Percentiles rank a stretch among this genome's conserved stretches.
Evolutionary conservation across 2,329 filamentous ascomycete genomes (phyloP).

Genomic region (Pseudocercospora macadamiae): DNA sequence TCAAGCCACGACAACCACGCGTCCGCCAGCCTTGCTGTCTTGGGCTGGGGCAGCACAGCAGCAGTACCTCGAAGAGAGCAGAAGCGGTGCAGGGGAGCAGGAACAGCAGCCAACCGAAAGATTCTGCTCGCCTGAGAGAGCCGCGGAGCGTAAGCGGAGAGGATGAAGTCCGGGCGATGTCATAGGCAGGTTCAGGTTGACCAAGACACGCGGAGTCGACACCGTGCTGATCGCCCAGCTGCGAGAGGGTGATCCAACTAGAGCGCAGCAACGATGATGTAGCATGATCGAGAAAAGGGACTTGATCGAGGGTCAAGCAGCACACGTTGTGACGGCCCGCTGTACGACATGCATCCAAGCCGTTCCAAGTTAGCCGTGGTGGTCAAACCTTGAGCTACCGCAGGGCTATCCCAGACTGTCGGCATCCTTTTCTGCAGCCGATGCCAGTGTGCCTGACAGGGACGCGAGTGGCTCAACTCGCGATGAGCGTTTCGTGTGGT

Average conservation of each 20-base stretch:
- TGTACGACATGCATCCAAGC: constrained; percentile 8
- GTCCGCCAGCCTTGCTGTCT: not conserved
- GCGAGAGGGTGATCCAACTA: constrained; percentile 6
- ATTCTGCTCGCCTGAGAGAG: not conserved
- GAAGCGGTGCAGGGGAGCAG: constrained; percentile 1
- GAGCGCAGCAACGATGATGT: constrained; percentile 7
- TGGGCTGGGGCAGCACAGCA: not conserved
- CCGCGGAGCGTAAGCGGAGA: constrained; percentile 5
- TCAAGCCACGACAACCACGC: constrained; percentile 3
- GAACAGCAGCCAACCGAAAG: not conserved
- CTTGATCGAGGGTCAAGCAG: constrained; percentile 13
- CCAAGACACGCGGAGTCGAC: constrained; percentile 2
- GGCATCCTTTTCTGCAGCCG: constrained; percentile 8
- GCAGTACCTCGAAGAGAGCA: not conserved
- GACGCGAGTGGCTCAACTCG: constrained; percentile 5
- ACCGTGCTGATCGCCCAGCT: constrained; percentile 3
- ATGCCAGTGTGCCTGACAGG: constrained; percentile 14
- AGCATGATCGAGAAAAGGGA: constrained; percentile 6
- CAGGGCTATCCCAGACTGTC: constrained; percentile 11
- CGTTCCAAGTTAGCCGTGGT: not conserved
- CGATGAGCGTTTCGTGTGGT: constrained; percentile 2
- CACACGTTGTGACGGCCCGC: constrained; percentile 13
- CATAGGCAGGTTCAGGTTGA: not conserved
- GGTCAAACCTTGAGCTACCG: constrained; percentile 7
- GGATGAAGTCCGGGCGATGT: not conserved